Conservation (phyloP, 306 rosid species). For the Cucumis hystrix region DNA sequence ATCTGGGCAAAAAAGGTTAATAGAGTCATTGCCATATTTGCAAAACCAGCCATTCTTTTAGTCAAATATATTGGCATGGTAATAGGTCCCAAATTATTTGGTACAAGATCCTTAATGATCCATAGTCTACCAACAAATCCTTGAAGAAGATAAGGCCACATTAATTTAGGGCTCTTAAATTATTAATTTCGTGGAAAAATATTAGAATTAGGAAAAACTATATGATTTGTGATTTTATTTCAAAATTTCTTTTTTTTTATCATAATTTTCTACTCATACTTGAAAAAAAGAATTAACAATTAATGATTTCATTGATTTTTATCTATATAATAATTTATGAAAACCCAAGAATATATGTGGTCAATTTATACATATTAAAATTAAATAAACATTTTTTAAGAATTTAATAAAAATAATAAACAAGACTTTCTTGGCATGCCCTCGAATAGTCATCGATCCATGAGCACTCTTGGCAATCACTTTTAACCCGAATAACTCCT, state of each 20-base stretch:
- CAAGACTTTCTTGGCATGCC: too few relatives aligned
- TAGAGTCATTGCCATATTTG: constrained; percentile 25
- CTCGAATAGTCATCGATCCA: too few relatives aligned
- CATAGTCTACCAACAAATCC: neutral
- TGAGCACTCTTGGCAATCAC: too few relatives aligned
- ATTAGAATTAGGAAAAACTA: neutral
- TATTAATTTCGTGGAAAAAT: neutral
- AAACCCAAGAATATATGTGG: neutral
- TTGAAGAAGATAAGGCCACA: neutral
- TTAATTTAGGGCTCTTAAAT: neutral
- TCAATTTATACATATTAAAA: neutral
- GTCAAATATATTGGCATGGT: neutral
- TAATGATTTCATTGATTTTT: neutral
- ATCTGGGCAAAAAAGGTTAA: constrained; percentile 6
- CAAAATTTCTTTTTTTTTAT: neutral
- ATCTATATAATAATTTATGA: neutral
- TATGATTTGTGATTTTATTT: neutral
- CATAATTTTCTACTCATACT: neutral
- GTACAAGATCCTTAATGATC: neutral
- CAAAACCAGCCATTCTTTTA: constrained; percentile 8
- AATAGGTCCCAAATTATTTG: neutral
- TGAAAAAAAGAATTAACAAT: neutral
- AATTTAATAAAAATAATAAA: neutral
- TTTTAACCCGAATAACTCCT: too few relatives aligned
- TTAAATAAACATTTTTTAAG: too few relatives aligned